Base-by-base conservation (phyloP, 164 flowering plant genomes). In the Tetrastigma voinierianum region DNA sequence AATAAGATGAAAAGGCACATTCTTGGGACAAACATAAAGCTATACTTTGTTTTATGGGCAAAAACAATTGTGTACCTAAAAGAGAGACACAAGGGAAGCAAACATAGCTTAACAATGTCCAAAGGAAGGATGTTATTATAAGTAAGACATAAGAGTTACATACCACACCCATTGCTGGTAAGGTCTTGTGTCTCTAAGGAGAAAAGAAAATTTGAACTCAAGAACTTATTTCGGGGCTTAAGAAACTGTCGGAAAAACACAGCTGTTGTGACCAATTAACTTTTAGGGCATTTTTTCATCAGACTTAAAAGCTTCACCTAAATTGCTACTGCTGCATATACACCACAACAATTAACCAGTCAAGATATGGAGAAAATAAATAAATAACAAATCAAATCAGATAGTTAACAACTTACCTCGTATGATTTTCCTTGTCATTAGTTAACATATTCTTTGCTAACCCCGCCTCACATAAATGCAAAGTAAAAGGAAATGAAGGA, bases 241-340 rank as follows among this genome's bases (percentile, higher is more conserved):
- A 66, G 80, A 84, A 87, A 60, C 77, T 78, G 47, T 81, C 75
- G 46, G 81, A 82, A 81, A n/a, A n/a, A n/a, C n/a, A n/a, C n/a
- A n/a, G n/a, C n/a, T 93, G 98, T 52, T 85, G 76, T 49, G 51
- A 66, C 95, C 86, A 89, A 73, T 90, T 93, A 25, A 76, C 70
- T 78, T 84, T 81, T 81, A 1, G 90, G 85, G 57, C 59, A 23
- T 44, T 72, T 72, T 18, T 70, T 70, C 74, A 47, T 44, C 51
- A 11, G 57, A 24, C 23, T 62, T 75, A 23, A 57, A 49, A 60
- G 66, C 80, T 62, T 61, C 77, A 21, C 65, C 67, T 13, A 46
- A 57, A 57, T 64, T 76, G 69, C 69, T 71, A 23, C 53, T 62
- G 59, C 87, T 82, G 74, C 66, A 72, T 25, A 65, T 14, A 15